Evolutionary conservation across 345 rosid species (phyloP).

Genomic region (Erucastrum elatum): DNA sequence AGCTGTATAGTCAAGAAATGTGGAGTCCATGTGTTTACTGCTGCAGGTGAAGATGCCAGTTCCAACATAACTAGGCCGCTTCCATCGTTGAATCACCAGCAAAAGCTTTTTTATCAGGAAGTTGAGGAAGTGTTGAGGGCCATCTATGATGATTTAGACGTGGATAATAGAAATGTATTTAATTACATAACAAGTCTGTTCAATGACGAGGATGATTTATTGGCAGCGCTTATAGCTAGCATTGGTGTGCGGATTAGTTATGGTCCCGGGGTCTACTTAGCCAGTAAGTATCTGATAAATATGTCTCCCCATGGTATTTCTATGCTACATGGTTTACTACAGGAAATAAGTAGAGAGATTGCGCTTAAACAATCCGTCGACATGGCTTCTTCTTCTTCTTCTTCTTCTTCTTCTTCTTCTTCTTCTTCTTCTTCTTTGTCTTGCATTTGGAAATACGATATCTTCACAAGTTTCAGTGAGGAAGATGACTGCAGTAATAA

Average conservation of each 20-base stretch:
- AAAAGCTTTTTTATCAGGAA: not conserved
- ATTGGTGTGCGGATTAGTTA: not conserved
- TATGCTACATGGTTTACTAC: not conserved
- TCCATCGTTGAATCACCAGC: not conserved
- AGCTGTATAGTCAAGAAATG: not conserved
- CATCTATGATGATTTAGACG: not conserved
- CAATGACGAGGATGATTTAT: not conserved
- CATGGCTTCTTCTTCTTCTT: too few species aligned
- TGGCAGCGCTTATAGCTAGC: constrained; percentile 2
- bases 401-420: too few species aligned
- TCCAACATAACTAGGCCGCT: not conserved
- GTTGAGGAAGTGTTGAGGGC: not conserved
- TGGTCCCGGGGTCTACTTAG: not conserved
- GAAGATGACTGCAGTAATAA: not conserved
- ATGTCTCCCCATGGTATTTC: not conserved
- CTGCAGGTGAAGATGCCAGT: not conserved
- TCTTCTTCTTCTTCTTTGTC: too few species aligned
- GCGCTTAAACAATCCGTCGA: not conserved
- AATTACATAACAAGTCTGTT: not conserved
- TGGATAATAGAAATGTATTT: not conserved
- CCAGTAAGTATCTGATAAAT: not conserved
- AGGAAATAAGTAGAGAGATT: not conserved
- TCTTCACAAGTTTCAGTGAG: not conserved
- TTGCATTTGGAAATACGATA: not conserved
- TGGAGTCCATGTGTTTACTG: not conserved